These are phyloP conservation scores for Emmonsia crescens DNA, from an alignment of 2,329 filamentous ascomycete species.

Conservation along the genomic window DNA sequence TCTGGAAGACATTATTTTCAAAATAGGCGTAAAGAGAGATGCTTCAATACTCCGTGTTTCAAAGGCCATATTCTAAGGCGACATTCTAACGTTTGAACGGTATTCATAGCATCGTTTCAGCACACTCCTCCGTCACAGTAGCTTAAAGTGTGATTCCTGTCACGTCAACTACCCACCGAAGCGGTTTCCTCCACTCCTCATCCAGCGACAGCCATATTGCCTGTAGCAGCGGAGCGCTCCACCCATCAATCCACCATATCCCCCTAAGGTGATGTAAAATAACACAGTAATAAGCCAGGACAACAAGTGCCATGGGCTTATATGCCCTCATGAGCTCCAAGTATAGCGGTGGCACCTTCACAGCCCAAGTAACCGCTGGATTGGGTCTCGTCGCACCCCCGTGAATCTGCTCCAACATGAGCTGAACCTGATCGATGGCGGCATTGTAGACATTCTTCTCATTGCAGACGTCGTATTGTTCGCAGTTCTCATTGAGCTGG, in stretches of 20 bases:
- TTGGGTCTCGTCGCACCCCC: slow-evolving; percentile 21
- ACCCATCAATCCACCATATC: slow-evolving; percentile 61
- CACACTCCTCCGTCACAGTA: background rate
- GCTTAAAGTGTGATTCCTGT: slow-evolving; percentile 17
- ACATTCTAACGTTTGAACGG: background rate
- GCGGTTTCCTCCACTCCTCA: slow-evolving; percentile 19
- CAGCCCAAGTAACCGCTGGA: slow-evolving; percentile 46
- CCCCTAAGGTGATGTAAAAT: slow-evolving; percentile 49
- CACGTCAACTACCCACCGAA: slow-evolving; percentile 26
- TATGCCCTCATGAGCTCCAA: slow-evolving; percentile 32
- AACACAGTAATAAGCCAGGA: slow-evolving; percentile 36
- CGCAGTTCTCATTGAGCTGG: slow-evolving; percentile 18
- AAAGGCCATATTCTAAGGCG: background rate
- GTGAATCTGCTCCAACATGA: slow-evolving; percentile 21
- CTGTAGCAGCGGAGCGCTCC: slow-evolving; percentile 54
- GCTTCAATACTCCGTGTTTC: background rate
- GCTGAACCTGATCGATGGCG: slow-evolving; percentile 20
- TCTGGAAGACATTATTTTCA: background rate
- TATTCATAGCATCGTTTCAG: background rate
- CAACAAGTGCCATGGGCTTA: slow-evolving; percentile 32
- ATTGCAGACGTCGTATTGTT: slow-evolving; percentile 16
- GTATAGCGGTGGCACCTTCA: slow-evolving; percentile 52
- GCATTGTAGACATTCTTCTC: slow-evolving; percentile 19
- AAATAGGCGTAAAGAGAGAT: background rate
- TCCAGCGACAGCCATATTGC: slow-evolving; percentile 38